Evolutionary conservation across 2,329 filamentous ascomycete genomes (phyloP).

Genomic region (Exophiala sideris): DNA sequence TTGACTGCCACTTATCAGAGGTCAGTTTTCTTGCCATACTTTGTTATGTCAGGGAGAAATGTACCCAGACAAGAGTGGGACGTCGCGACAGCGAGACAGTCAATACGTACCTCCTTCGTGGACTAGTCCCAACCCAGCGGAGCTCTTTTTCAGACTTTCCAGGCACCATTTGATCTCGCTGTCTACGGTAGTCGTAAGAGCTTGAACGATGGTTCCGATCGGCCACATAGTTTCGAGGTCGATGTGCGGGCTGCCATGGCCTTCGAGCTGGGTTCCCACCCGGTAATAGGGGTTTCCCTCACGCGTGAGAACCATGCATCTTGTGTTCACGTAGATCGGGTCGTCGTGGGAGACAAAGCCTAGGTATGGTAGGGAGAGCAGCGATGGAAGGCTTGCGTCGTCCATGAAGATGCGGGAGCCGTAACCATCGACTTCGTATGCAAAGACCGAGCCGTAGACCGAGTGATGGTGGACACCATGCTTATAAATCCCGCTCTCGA

Average conservation of each 20-base stretch:
- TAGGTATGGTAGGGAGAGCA: slow-evolving; percentile 43
- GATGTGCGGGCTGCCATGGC: background rate
- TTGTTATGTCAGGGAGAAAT: no score
- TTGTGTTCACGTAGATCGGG: background rate
- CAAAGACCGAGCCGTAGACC: slow-evolving; percentile 57
- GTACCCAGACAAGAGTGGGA: no score
- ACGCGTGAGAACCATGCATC: background rate
- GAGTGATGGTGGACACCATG: slow-evolving; percentile 63
- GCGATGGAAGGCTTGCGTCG: slow-evolving; percentile 60
- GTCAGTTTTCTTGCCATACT: no score
- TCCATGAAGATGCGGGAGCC: slow-evolving; percentile 61
- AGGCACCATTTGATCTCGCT: background rate
- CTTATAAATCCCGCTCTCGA: slow-evolving; percentile 56
- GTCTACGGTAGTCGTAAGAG: background rate
- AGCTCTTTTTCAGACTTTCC: background rate
- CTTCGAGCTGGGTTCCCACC: background rate
- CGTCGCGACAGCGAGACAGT: no score
- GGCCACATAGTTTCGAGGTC: background rate
- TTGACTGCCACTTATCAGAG: no score
- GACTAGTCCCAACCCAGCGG: background rate
- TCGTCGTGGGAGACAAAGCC: background rate
- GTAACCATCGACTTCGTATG: slow-evolving; percentile 63
- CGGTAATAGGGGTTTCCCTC: background rate
- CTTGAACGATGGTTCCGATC: background rate
- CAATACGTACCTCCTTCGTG: background rate